phyloP scores from a whole-genome alignment of 305 asterid species.

The Coffea humblotiana region DNA sequence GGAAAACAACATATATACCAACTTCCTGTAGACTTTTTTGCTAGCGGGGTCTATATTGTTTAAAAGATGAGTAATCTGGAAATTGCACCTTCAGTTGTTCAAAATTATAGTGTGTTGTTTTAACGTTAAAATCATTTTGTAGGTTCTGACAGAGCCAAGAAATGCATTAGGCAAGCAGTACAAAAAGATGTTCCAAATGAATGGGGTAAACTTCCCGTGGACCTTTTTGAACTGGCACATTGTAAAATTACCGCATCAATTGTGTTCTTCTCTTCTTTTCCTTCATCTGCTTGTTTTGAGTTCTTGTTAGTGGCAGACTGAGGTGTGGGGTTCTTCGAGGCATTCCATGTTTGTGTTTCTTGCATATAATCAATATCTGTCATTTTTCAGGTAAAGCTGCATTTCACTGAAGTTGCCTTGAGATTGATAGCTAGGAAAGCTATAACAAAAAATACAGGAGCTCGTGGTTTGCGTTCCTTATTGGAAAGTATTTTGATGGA shows the following conservation, averaged over 20 bases:
- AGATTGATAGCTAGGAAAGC: constrained; percentile 84
- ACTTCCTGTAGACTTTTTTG: background rate
- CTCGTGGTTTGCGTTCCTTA: constrained; percentile 90
- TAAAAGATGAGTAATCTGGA: background rate
- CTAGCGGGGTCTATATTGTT: background rate
- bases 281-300: background rate
- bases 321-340: background rate
- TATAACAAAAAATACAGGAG: constrained; percentile 84
- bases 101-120: background rate
- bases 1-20: background rate
- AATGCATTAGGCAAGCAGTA: constrained; percentile 94
- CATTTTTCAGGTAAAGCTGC: constrained; percentile 74
- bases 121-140: constrained; percentile 21
- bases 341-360: background rate
- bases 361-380: background rate
- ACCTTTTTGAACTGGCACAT: constrained; percentile 1
- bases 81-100: background rate
- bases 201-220: constrained; percentile 52
- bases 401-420: constrained; percentile 79
- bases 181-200: constrained; percentile 91
- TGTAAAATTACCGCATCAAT: background rate
- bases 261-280: background rate
- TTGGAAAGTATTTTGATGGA: constrained; percentile 88
- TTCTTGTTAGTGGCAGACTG: background rate
- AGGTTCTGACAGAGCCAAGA: constrained; percentile 95